Evolutionary conservation across 768 basidiomycete species (phyloP).

Genomic region (Pilatotrama ljubarskyi): DNA sequence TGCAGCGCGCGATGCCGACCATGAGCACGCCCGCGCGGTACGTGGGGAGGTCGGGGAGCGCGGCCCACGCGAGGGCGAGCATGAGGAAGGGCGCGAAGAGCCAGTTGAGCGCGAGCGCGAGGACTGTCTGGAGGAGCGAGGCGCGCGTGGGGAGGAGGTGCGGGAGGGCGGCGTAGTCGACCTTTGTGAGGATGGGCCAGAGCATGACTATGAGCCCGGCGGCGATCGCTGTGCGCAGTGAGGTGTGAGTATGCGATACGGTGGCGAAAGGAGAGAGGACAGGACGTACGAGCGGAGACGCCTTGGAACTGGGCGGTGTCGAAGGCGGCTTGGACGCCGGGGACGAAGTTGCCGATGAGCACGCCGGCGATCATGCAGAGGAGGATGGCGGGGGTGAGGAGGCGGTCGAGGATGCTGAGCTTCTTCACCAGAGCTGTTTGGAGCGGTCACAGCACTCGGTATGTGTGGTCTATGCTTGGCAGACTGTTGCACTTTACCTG

Average conservation of each 20-base stretch:
- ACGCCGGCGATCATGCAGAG: constrained; percentile 76
- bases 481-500: too few species aligned
- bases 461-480: too few species aligned
- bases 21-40: constrained; percentile 81
- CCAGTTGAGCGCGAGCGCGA: constrained; percentile 79
- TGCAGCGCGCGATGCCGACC: constrained; percentile 75
- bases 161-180: constrained; percentile 74
- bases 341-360: constrained; percentile 68
- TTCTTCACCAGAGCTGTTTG: constrained; percentile 23
- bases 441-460: too few species aligned
- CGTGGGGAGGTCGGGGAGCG: constrained; percentile 72
- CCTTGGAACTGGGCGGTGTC: constrained; percentile 62
- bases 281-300: constrained; percentile 78
- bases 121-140: constrained; percentile 55
- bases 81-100: constrained; percentile 78
- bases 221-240: constrained; percentile 85
- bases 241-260: neutral
- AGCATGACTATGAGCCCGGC: constrained; percentile 85
- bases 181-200: constrained; percentile 80
- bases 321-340: constrained; percentile 59
- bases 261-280: too few species aligned
- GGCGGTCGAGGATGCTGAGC: constrained; percentile 55
- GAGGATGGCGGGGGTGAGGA: constrained; percentile 66
- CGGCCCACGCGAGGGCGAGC: constrained; percentile 85
- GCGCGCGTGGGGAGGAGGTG: constrained; percentile 40